These are phyloP conservation scores for Mycena citricolor DNA, from an alignment of 1,284 basidiomycete genomes.

Conservation along the genomic window DNA sequence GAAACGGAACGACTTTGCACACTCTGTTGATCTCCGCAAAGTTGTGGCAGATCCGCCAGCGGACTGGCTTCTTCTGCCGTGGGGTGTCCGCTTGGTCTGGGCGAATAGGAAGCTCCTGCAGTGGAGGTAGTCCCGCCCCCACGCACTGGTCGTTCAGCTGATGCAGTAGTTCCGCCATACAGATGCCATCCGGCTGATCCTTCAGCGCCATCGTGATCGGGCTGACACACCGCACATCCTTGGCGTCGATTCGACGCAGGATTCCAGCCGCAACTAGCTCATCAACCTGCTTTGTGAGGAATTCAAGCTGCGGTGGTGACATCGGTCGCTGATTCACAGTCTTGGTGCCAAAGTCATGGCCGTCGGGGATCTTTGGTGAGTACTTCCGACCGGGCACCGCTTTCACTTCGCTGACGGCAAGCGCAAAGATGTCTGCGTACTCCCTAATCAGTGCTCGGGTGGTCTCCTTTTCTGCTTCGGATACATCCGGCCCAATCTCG, in stretches of 20 bases:
- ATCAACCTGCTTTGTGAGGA: constrained; percentile 31
- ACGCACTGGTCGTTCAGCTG: constrained; percentile 21
- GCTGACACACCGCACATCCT: constrained; percentile 1
- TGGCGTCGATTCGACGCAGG: background rate
- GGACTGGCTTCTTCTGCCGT: constrained; percentile 19
- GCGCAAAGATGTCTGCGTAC: constrained; percentile 16
- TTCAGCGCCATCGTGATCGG: constrained; percentile 4
- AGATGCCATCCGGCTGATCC: constrained; percentile 24
- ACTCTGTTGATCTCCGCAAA: constrained; percentile 26
- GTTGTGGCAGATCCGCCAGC: constrained; percentile 36
- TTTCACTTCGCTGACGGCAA: background rate
- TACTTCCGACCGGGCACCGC: constrained; percentile 27
- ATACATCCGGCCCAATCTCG: background rate
- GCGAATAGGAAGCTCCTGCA: background rate
- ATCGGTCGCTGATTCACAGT: constrained; percentile 29
- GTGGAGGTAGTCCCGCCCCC: constrained; percentile 19
- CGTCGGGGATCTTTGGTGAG: constrained; percentile 24
- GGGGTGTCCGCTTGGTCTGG: no score
- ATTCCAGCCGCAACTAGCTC: constrained; percentile 33
- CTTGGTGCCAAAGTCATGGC: constrained; percentile 25
- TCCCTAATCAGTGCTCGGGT: no score
- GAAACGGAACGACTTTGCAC: constrained; percentile 28
- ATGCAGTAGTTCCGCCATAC: constrained; percentile 6
- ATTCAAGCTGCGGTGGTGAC: constrained; percentile 31
- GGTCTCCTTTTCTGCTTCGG: constrained; percentile 25